Percentiles rank a stretch among this genome's conserved stretches.
Conservation (phyloP, 805 yeast genomes). For the Cyberlindnera euphorbiiphila region DNA sequence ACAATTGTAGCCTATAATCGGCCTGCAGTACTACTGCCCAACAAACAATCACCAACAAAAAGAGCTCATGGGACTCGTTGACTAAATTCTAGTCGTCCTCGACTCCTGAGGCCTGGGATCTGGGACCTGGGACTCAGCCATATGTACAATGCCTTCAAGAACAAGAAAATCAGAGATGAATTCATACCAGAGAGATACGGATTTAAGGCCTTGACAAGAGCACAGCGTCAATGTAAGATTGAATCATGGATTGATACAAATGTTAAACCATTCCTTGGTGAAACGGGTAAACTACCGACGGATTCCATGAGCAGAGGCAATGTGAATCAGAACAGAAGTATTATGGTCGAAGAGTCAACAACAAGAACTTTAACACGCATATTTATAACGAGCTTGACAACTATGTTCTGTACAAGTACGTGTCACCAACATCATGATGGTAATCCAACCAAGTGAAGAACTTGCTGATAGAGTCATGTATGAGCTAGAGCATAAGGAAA, state of each 20-base stretch:
- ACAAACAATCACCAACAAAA: too few species aligned
- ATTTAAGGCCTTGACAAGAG: slow-evolving; percentile 23
- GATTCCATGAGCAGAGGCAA: too few species aligned
- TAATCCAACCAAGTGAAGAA: slow-evolving; percentile 44
- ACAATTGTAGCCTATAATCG: too few species aligned
- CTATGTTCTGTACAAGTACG: slow-evolving; percentile 28
- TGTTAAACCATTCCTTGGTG: slow-evolving; percentile 9
- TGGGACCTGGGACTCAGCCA: too few species aligned
- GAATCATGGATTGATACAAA: slow-evolving; percentile 3
- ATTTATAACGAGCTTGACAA: slow-evolving; percentile 40
- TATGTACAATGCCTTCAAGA: slow-evolving; percentile 27
- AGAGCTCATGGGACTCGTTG: too few species aligned
- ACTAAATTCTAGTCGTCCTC: too few species aligned
- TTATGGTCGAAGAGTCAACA: slow-evolving; percentile 8
- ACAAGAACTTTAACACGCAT: slow-evolving; percentile 23
- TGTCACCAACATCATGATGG: slow-evolving; percentile 51
- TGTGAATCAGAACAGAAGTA: slow-evolving; percentile 1
- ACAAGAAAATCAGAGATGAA: slow-evolving; percentile 17
- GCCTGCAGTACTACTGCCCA: too few species aligned
- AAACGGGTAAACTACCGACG: too few species aligned
- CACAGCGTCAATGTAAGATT: slow-evolving; percentile 20
- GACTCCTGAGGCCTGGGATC: too few species aligned
- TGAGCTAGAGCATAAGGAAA: slow-evolving; percentile 26
- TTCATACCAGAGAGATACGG: slow-evolving; percentile 20
- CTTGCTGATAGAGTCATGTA: slow-evolving; percentile 22